phyloP scores from a whole-genome alignment of 2,329 filamentous ascomycete species.

The Paecilomyces dactylethromorphus region DNA sequence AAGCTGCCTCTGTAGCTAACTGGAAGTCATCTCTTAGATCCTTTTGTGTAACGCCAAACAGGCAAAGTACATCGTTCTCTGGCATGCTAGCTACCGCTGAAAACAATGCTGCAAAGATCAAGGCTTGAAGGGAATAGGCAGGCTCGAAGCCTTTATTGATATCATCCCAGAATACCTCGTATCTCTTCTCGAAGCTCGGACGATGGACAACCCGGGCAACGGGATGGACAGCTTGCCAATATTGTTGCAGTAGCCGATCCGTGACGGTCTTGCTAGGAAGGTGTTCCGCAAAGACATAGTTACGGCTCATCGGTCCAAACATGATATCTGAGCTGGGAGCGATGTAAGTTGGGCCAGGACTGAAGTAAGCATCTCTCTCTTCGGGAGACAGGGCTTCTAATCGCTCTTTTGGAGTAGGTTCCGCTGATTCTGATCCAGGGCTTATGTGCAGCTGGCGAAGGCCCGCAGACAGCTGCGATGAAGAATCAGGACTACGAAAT shows the following conservation, averaged over 20 bases:
- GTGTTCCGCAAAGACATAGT: slow-evolving; percentile 51
- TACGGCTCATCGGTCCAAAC: slow-evolving; percentile 49
- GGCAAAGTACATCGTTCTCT: slow-evolving; percentile 44
- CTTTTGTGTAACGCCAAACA: slow-evolving; percentile 52
- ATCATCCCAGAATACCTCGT: slow-evolving; percentile 59
- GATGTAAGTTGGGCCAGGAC: slow-evolving; percentile 60
- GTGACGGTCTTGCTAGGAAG: slow-evolving; percentile 53
- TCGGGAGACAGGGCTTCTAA: not conserved
- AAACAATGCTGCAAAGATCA: slow-evolving; percentile 65
- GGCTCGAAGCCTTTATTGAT: slow-evolving; percentile 56
- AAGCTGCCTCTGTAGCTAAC: slow-evolving; percentile 59
- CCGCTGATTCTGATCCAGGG: not conserved
- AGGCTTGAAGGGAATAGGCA: slow-evolving; percentile 56
- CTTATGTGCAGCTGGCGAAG: not conserved
- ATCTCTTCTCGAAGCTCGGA: slow-evolving; percentile 60
- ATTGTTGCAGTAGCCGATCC: slow-evolving; percentile 59
- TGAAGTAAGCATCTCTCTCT: slow-evolving; percentile 44
- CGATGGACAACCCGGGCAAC: slow-evolving; percentile 63
- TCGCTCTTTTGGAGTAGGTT: not conserved
- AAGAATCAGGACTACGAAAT: not conserved
- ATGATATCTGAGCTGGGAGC: slow-evolving; percentile 62
- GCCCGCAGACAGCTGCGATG: not conserved
- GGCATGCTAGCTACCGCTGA: slow-evolving; percentile 62
- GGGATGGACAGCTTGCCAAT: slow-evolving; percentile 62
- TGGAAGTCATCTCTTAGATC: slow-evolving; percentile 58